phyloP scores from a whole-genome alignment of 2,329 filamentous ascomycete species.

The Hirsutella rhossiliensis region DNA sequence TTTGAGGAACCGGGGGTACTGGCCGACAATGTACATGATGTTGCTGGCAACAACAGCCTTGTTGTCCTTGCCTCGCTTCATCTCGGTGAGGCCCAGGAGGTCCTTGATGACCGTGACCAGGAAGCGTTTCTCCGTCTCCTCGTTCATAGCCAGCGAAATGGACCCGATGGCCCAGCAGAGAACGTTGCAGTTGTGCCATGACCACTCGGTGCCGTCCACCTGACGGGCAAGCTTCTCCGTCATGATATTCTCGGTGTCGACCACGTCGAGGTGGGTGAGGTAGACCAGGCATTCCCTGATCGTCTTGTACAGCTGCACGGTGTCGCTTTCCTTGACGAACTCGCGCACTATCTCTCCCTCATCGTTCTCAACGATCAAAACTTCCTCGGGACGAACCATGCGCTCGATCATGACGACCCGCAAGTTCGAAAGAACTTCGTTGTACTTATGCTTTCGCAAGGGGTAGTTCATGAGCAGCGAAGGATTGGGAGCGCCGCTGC shows the following conservation, averaged over 20 bases:
- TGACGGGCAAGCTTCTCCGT: conserved; percentile 94
- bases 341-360: conserved; percentile 98
- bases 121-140: conserved; percentile 98
- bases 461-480: conserved; percentile 79
- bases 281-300: conserved; percentile 96
- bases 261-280: conserved; percentile 90
- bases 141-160: conserved; percentile 97
- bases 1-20: conserved; percentile 96
- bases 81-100: conserved; percentile 88
- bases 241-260: conserved; percentile 98
- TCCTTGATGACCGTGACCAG: conserved; percentile 98
- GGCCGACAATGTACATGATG: conserved; percentile 99
- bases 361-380: conserved; percentile 98
- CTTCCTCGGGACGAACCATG: conserved; percentile 97
- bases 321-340: conserved; percentile 98
- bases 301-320: conserved; percentile 98
- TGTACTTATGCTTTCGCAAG: conserved; percentile 95
- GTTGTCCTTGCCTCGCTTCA: conserved; percentile 99
- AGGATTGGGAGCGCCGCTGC: conserved; percentile 76
- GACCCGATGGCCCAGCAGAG: conserved; percentile 99
- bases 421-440: conserved; percentile 84
- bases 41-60: conserved; percentile 98
- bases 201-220: conserved; percentile 94
- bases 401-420: conserved; percentile 99
- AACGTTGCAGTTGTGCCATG: conserved; percentile 99